Conservation (phyloP, 805 yeast species). For the Jamesozyma rosinii region DNA sequence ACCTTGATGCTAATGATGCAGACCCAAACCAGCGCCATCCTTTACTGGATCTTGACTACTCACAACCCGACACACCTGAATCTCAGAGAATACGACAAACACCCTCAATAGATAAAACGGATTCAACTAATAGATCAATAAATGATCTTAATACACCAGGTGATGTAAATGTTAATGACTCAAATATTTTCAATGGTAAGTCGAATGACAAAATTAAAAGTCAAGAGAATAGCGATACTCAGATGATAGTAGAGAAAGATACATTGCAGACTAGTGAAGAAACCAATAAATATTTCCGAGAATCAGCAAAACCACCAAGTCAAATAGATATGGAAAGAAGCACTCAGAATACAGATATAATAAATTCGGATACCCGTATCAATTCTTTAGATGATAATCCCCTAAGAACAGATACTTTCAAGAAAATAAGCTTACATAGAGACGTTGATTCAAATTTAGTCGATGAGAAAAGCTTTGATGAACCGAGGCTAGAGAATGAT, state of each 20-base stretch:
- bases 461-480: neutral
- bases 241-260: neutral
- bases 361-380: too few relatives aligned
- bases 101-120: neutral
- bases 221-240: neutral
- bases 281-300: neutral
- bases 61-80: conserved; percentile 9
- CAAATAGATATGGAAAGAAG: neutral
- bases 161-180: neutral
- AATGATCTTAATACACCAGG: neutral
- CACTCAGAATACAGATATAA: neutral
- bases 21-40: neutral
- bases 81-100: conserved; percentile 5
- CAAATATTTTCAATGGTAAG: neutral
- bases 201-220: neutral
- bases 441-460: neutral
- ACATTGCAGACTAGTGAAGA: neutral
- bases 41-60: conserved; percentile 2
- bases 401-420: too few relatives aligned
- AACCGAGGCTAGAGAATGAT: too few relatives aligned
- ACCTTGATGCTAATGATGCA: neutral
- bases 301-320: neutral
- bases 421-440: neutral
- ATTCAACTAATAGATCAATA: neutral
- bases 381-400: neutral